Evolutionary conservation across 495 filamentous ascomycete species (phyloP), one percentile per base, ranked within the genome.

Genomic region (Aspergillus kassunensis): DNA sequence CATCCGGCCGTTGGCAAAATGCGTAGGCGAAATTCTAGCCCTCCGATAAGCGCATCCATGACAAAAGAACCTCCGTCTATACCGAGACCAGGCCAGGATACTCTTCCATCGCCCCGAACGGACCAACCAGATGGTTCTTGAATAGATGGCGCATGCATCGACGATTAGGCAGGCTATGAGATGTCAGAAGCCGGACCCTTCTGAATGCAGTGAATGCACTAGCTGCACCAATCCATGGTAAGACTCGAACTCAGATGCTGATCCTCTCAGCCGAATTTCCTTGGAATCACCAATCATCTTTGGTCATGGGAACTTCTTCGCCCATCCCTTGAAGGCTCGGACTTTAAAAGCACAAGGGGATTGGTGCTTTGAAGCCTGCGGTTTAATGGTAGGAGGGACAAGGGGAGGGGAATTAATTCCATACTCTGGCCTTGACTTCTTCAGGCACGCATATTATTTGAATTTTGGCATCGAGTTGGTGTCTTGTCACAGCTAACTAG

Each of bases 191-290:
- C 9, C 30, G 30, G 7, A 11, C 34, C 34, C 34, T 18, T 18
- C 34, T 6, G 3, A 16, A 4, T 36, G 48, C 41, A 51, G 47
- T 43, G 39, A 50, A 11, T 33, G 30, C 15, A 6, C 34, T 54
- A 46, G 58, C 53, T 56, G 49, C 53, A 46, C 44, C 36, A 49
- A 44, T 54, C 56, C 56, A 57, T 57, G 60, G 51, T 27, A 56
- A 53, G 11, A 49, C 29, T 33, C 42, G 42, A 56, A 58, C 45
- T 54, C 47, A 47, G 33, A 31, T 44, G 54, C 51, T 44, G 60
- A 63, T 63, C 56, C 52, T 54, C 56, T 20, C 51, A 46, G 51
- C 51, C 53, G 40, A 48, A 51, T 49, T 55, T 49, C 46, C 6
- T 40, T 16, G 11, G 13, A 16, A 24, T 29, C 30, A 39, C 58